Evolutionary conservation across 2,329 filamentous ascomycete genomes (phyloP).

Genomic region (Coniochaeta sp.): DNA sequence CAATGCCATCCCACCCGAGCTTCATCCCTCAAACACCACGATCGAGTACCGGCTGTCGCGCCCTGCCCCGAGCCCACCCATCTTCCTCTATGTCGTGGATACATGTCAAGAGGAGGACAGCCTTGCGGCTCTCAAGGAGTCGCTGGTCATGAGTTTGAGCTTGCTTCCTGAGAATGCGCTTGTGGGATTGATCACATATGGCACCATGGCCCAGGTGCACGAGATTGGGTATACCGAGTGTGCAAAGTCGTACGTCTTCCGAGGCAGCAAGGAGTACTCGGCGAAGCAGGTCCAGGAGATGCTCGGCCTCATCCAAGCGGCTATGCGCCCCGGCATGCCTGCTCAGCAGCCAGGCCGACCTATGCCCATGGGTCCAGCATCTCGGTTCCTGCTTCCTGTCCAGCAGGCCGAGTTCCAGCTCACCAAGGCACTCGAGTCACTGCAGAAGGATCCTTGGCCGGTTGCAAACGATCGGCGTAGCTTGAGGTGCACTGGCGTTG

Average conservation of each 20-base stretch:
- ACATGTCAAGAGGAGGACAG: conserved; percentile 86
- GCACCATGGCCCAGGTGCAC: conserved; percentile 96
- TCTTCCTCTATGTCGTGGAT: conserved; percentile 83
- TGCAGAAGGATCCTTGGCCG: conserved; percentile 97
- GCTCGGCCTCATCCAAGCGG: conserved; percentile 73
- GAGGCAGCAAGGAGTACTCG: conserved; percentile 95
- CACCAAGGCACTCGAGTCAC: conserved; percentile 87
- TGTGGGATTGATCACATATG: conserved; percentile 78
- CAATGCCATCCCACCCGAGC: conserved; percentile 74
- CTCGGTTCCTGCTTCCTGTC: conserved; percentile 87
- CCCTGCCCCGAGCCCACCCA: conserved; percentile 77
- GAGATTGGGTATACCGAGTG: conserved; percentile 98
- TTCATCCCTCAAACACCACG: conserved; percentile 77
- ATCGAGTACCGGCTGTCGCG: conserved; percentile 79
- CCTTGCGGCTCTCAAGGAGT: conserved; percentile 75
- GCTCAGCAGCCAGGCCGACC: conserved; percentile 67
- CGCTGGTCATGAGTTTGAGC: conserved; percentile 77
- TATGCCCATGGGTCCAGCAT: conserved; percentile 70
- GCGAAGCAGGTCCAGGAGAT: conserved; percentile 99
- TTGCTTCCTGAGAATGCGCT: conserved; percentile 74
- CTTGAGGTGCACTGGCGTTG: conserved; percentile 88
- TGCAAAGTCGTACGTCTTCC: conserved; percentile 97
- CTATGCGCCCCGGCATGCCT: conserved; percentile 65
- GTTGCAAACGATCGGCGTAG: conserved; percentile 88
- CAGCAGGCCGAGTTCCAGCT: conserved; percentile 96